These are phyloP conservation scores for Nevesoporus exiguus DNA, from an alignment of 768 basidiomycete species.

Conservation along the genomic window DNA sequence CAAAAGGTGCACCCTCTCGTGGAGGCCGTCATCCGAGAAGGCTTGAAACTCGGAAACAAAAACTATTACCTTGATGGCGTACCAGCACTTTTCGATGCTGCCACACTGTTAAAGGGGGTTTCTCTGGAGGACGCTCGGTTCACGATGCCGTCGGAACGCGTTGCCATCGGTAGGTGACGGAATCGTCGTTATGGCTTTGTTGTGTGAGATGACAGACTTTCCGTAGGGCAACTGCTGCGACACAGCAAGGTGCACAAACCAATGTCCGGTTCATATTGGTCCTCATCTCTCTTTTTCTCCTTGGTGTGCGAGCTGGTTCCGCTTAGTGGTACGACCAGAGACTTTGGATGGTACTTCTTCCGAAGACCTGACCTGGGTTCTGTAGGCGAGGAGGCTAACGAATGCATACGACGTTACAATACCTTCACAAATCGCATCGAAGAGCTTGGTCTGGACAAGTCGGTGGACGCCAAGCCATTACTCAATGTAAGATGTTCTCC, in stretches of 20 bases:
- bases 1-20: conserved; percentile 55
- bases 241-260: conserved; percentile 63
- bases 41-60: conserved; percentile 77
- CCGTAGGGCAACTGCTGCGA: conserved; percentile 63
- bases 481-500: conserved; percentile 60
- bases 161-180: conserved; percentile 50
- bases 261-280: conserved; percentile 63
- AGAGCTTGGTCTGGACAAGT: conserved; percentile 54
- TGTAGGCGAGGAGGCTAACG: conserved; percentile 42
- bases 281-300: conserved; percentile 69
- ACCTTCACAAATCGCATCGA: conserved; percentile 56
- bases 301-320: conserved; percentile 66
- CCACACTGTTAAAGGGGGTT: conserved; percentile 35
- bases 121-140: conserved; percentile 35
- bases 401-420: conserved; percentile 63
- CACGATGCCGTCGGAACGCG: conserved; percentile 45
- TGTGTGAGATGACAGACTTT: not conserved
- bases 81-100: conserved; percentile 59
- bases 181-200: not conserved
- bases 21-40: conserved; percentile 74
- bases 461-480: conserved; percentile 67
- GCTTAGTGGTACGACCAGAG: conserved; percentile 37
- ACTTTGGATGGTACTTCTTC: not conserved
- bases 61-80: conserved; percentile 77
- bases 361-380: conserved; percentile 2